Conservation (phyloP, 129 eudicot genomes). For the Flaveria robusta region DNA sequence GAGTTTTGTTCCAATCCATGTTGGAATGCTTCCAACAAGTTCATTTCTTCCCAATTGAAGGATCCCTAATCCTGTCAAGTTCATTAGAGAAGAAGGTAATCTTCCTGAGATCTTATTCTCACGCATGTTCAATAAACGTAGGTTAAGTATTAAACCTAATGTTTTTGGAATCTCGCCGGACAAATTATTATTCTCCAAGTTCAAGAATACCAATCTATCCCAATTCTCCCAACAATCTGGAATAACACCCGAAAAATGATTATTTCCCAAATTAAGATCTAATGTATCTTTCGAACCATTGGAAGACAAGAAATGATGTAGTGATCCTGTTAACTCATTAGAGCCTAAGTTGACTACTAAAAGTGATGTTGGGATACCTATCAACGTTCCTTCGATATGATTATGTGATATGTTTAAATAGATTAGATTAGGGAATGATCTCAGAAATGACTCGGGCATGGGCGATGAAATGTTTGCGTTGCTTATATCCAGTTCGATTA, state of each 20-base stretch:
- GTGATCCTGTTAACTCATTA: slow-evolving; percentile 1
- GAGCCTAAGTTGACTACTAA: background rate
- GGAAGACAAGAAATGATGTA: slow-evolving; percentile 32
- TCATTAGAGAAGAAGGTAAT: background rate
- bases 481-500: background rate
- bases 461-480: background rate
- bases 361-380: background rate
- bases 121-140: background rate
- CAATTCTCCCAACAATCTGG: background rate
- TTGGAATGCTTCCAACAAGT: background rate
- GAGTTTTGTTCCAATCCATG: background rate
- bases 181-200: background rate
- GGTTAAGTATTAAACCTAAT: background rate
- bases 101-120: slow-evolving; percentile 3
- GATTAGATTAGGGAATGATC: background rate
- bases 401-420: slow-evolving; percentile 32
- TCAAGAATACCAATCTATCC: background rate
- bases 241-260: slow-evolving; percentile 28
- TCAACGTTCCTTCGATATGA: slow-evolving; percentile 29
- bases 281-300: background rate
- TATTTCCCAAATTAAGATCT: slow-evolving; percentile 30
- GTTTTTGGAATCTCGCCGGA: slow-evolving; percentile 9
- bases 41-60: slow-evolving; percentile 2
- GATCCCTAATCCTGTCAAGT: background rate
- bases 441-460: background rate